Conservation (phyloP, 768 basidiomycete genomes). For the Serendipita sp. region DNA sequence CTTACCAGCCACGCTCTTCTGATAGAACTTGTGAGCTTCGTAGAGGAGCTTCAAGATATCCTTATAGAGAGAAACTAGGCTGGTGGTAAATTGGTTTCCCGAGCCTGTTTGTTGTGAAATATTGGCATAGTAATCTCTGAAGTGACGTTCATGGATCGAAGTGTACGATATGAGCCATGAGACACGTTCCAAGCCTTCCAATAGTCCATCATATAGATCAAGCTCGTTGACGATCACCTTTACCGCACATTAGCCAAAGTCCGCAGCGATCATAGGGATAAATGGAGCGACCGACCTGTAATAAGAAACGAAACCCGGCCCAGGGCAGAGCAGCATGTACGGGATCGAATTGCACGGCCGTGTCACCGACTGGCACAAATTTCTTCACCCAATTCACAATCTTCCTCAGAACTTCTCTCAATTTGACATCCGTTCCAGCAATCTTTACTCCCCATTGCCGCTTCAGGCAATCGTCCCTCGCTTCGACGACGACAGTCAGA, state of each 20-base stretch:
- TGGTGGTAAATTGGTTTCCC: not conserved
- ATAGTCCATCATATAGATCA: not conserved
- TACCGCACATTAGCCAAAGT: not conserved
- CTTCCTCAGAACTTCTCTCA: not conserved
- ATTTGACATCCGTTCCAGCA: not conserved
- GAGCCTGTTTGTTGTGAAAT: not conserved
- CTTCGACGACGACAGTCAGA: not conserved
- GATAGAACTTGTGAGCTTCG: not conserved
- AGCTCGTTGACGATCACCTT: not conserved
- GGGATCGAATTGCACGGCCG: not conserved
- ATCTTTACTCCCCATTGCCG: not conserved
- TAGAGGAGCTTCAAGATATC: not conserved
- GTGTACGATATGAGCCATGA: not conserved
- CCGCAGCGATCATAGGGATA: not conserved
- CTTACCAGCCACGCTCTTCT: not conserved
- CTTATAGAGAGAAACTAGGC: not conserved
- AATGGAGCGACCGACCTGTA: not conserved
- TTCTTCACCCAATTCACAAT: not conserved
- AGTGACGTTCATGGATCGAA: not conserved
- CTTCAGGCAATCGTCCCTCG: not conserved
- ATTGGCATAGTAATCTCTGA: not conserved
- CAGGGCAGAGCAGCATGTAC: not conserved
- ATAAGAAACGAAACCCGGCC: not conserved
- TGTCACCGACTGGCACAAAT: not conserved
- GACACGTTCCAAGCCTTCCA: not conserved